Evolutionary conservation across 164 flowering plant genomes (phyloP).

Genomic region (Vitis labrusca): DNA sequence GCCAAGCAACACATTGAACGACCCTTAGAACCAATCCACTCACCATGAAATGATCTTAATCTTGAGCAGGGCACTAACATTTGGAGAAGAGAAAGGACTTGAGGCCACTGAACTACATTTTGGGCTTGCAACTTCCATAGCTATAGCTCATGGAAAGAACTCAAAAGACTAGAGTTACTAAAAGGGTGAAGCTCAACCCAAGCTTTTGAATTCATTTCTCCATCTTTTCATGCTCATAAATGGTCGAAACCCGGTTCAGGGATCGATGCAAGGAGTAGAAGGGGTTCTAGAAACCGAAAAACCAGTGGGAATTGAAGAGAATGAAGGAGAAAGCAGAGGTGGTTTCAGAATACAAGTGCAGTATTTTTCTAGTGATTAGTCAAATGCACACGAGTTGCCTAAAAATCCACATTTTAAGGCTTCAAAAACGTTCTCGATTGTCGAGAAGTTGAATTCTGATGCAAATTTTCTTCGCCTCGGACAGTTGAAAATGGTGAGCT

Average conservation of each 20-base stretch:
- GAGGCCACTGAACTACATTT: constrained; percentile 43
- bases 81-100: constrained; percentile 76
- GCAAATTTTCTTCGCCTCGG: constrained; percentile 15
- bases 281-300: constrained; percentile 30
- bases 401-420: constrained; percentile 52
- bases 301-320: constrained; percentile 12
- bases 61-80: constrained; percentile 64
- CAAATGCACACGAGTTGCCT: constrained; percentile 60
- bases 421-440: constrained; percentile 48
- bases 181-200: neutral
- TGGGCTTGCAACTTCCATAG: constrained; percentile 56
- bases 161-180: neutral
- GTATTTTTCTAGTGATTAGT: constrained; percentile 33
- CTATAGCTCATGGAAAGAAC: constrained; percentile 8
- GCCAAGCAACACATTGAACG: neutral
- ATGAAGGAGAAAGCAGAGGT: constrained; percentile 16
- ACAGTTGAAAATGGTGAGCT: constrained; percentile 8
- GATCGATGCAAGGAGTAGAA: constrained; percentile 12
- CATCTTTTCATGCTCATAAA: constrained; percentile 11
- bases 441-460: constrained; percentile 39
- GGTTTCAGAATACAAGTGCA: constrained; percentile 25
- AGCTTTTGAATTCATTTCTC: constrained; percentile 1
- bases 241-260: constrained; percentile 17
- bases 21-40: constrained; percentile 1
- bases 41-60: constrained; percentile 81